Base-by-base conservation (phyloP, 192 early-diverging fungal species). In the Entomortierella parvispora region DNA sequence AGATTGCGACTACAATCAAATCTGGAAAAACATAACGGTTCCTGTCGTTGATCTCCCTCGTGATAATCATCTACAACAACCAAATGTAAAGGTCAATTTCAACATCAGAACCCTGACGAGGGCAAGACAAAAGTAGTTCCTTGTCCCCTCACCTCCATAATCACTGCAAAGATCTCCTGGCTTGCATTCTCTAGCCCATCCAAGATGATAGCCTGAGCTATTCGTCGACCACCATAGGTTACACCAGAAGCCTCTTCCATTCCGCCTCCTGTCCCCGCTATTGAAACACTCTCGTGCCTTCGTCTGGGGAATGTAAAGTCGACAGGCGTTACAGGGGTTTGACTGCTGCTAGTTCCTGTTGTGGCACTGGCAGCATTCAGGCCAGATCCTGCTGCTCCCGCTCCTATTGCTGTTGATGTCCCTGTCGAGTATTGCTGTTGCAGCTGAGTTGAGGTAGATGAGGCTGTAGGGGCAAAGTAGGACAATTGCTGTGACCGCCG, bases 181-280 rank as follows among this genome's bases (percentile, higher is more conserved):
- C 78, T 76, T 22, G 76, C 71, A 49, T 82, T 62, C 15, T 69
- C 63, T 33, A 82, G 44, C 8, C 68, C 67, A 44, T 82, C 81
- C 56, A 82, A 34, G 17, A 82, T 82, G 10, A 82, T 79, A 22
- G 81, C 81, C 44, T 82, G 65, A 3, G 77, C 77, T 15, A 82
- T 68, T 26, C 46, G 47, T 31, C 64, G 47, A 0, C 74, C 68
- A n/a, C 50, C 65, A 34, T 60, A 71, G 18, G 72, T 75, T 32
- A 69, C 47, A 0, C 69, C 76, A 2, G 81, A 67, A 12, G 56
- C 50, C 25, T 61, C 60, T 0, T 60, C 74, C 5, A 44, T 59
- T 0, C 50, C 58, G 11, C 74, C 74, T 43, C 46, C 49, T 44
- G 60, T 55, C 2, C 58, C 70, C 22, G 25, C 66, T 26, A 59